A percentile compares a stretch with the other conserved stretches of the same genome.
Conservation (phyloP, 139 green algal species). For the Coelastrella sp. region DNA sequence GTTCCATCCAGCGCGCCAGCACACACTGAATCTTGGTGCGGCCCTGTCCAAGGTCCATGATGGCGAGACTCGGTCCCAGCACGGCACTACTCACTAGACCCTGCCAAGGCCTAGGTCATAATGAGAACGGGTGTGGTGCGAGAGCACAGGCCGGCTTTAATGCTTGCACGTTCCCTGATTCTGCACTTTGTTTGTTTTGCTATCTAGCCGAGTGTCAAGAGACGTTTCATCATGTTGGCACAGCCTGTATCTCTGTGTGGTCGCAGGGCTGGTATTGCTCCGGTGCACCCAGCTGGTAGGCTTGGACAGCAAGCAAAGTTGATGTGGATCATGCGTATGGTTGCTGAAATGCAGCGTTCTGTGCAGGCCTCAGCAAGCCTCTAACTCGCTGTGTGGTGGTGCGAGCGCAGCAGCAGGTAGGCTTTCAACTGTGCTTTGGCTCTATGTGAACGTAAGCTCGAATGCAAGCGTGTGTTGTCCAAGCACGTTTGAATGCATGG, state of each 20-base stretch:
- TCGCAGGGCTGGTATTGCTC: constrained; percentile 16
- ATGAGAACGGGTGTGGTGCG: neutral
- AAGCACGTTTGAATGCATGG: neutral
- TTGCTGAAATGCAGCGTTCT: neutral
- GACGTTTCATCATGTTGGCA: neutral
- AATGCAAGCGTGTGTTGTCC: neutral
- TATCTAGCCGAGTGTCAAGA: neutral
- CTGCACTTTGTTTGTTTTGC: too few relatives aligned
- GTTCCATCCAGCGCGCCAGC: neutral
- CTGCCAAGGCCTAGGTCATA: constrained; percentile 2
- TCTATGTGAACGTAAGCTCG: neutral
- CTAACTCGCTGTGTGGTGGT: constrained; percentile 38
- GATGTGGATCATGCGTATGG: neutral
- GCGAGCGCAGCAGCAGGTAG: constrained; percentile 29
- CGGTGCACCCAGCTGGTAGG: constrained; percentile 14
- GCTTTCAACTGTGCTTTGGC: neutral
- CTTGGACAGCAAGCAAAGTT: neutral
- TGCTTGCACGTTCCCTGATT: too few relatives aligned
- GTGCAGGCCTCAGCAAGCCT: constrained; percentile 22
- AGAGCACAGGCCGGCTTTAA: too few relatives aligned
- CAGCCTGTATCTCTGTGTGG: constrained; percentile 21
- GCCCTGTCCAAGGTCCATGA: neutral
- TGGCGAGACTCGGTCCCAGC: neutral
- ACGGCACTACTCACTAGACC: too few relatives aligned
- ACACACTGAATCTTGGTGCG: neutral